Evolutionary conservation across 106 monocot species (phyloP).

Genomic region (Narthecium ossifragum): DNA sequence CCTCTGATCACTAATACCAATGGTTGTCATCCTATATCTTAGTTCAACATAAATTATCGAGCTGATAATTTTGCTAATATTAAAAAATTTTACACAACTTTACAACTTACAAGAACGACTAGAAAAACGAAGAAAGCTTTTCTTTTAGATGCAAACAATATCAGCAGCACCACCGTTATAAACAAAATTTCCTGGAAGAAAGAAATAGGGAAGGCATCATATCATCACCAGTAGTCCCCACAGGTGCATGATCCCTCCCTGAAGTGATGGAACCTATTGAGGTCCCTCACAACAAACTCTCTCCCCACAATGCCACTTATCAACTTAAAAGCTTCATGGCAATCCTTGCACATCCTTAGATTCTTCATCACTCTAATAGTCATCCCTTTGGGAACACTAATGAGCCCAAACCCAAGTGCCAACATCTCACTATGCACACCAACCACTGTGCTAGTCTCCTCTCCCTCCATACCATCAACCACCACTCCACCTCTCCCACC

Average conservation of each 20-base stretch:
- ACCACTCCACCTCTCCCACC: constrained; percentile 8
- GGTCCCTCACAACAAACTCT: constrained; percentile 77
- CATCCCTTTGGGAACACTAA: constrained; percentile 41
- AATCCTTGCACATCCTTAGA: constrained; percentile 80
- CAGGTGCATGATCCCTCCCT: constrained; percentile 59
- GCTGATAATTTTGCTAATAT: too few species aligned
- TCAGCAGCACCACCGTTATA: too few species aligned
- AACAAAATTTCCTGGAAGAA: too few species aligned
- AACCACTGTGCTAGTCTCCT: constrained; percentile 10
- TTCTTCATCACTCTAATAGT: constrained; percentile 91
- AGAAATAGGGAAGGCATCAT: too few species aligned
- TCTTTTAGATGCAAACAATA: too few species aligned
- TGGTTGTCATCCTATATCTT: too few species aligned
- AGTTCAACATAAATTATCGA: too few species aligned
- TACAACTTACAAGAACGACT: too few species aligned
- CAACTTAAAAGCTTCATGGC: constrained; percentile 70
- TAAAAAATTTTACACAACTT: too few species aligned
- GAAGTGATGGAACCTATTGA: constrained; percentile 91
- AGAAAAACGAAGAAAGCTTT: too few species aligned
- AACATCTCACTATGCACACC: constrained; percentile 81
- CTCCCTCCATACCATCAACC: constrained; percentile 11
- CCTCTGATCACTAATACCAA: too few species aligned
- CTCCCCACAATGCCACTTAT: constrained; percentile 62
- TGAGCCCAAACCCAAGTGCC: constrained; percentile 65
- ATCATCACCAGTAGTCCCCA: constrained; percentile 71